Base-by-base conservation (phyloP, 768 basidiomycete genomes). In the Leccinum sublutescens region DNA sequence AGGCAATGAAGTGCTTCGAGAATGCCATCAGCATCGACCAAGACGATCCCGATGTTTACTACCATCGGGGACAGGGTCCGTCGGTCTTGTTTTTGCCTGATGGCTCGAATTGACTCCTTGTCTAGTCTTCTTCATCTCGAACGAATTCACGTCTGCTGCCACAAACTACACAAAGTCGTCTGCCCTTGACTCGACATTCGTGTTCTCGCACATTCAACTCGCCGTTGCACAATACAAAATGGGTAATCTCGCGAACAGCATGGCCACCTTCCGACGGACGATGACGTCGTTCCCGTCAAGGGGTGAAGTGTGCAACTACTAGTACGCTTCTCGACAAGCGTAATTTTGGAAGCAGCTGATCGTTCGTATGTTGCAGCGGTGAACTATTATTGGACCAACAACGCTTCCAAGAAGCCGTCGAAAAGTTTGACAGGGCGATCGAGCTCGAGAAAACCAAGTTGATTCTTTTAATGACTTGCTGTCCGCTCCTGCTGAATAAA, bases 201-300 rank as follows among this genome's bases (percentile, higher is more conserved):
- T 98, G 61, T 99, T 98, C 80, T 91, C 89, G 61, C 97, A 98
- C 66, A 96, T 99, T 61, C 96, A 99, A 70, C 83, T 93, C 55
- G 97, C 96, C 1, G 97, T 98, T 23, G 97, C 96, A 38, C 90
- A 93, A 73, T 99, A 98, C 85, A 98, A 98, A 81, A 73, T 83
- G 56, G 90, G 85, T 33, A 82, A 91, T 62, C 67, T 88, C 11
- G 85, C 82, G 19, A 88, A 87, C 63, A 89, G 89, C 68, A 94
- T 96, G 91, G 90, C 88, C 15, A 91, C 88, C 10, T 99, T 98
- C 84, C 79, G 94, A 65, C 77, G 84, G 66, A 91, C 95, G 47
- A 78, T 98, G 73, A 84, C 86, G 65, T 78, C 84, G 50, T 97
- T 98, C 88, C 91, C 93, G 6, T 78, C 88, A 19, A 80, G 87